Base-by-base conservation (phyloP, 2,329 filamentous ascomycete species). In the Talaromyces sp. region DNA sequence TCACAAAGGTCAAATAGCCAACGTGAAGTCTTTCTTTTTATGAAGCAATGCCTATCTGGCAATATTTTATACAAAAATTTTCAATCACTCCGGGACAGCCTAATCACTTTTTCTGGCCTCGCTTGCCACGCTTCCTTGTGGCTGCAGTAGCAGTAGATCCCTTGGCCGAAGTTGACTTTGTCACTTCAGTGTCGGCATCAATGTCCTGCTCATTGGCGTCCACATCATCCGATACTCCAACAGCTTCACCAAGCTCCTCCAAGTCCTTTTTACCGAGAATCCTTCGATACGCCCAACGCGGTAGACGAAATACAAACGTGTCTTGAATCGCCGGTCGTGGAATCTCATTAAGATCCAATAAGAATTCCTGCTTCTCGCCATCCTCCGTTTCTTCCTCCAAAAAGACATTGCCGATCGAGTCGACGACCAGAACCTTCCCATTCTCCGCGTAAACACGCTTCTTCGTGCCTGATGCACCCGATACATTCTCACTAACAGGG, bases 371-470 rank as follows among this genome's bases (percentile, higher is more conserved):
- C 37, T 87, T 85, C 63, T 91, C 87, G 62, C 95, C 95, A 27
- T 97, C 92, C 70, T 93, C 93, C 60, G 92, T 92, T 72, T 92
- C 86, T 74, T 96, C 91, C 78, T 98, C 93, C n/a, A 99, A 83
- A 74, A 92, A 99, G 13, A 99, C 95, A 71, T 97, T 93, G 33
- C 95, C 95, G 10, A 90, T 82, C 0, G 91, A 92, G 78, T 99
- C 94, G 3, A 99, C 95, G 64, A 99, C 89, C 43, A 99, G 82
- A 0, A 96, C 84, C 82, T 98, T 99, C 70, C 95, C 95, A 72
- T 99, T 99, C 82, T 97, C 90, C 2, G 93, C 94, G 31, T 93
- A 87, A 16, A 98, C 92, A 41, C 92, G 86, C 84, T 94, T 96
- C 80, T 92, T 92, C 39, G 90, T 84, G 22, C 93, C 93, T 43